Conservation (phyloP, 1,284 basidiomycete genomes). For the Cryptococcus sp. region DNA sequence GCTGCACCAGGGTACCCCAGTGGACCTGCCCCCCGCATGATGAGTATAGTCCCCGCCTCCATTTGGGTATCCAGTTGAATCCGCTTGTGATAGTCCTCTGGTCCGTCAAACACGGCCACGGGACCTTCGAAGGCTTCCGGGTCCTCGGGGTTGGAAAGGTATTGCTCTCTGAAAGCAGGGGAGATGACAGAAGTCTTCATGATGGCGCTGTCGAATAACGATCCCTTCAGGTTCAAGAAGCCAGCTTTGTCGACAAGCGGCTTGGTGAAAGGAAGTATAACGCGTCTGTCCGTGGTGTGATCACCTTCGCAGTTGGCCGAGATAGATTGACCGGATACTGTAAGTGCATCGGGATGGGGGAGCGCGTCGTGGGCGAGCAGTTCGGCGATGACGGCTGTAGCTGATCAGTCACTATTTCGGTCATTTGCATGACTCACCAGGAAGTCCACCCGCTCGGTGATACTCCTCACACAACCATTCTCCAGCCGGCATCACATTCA, state of each 20-base stretch:
- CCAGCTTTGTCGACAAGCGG: conserved; percentile 47
- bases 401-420: neutral
- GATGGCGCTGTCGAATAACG: conserved; percentile 52
- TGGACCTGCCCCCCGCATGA: conserved; percentile 52
- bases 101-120: conserved; percentile 52
- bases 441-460: conserved; percentile 50
- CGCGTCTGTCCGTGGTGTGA: conserved; percentile 42
- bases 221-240: conserved; percentile 51
- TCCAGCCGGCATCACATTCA: conserved; percentile 50
- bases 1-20: conserved; percentile 50
- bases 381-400: conserved; percentile 44
- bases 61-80: conserved; percentile 41
- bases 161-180: conserved; percentile 43
- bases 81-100: conserved; percentile 50
- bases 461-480: conserved; percentile 52
- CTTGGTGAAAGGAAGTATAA: conserved; percentile 45
- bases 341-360: conserved; percentile 44
- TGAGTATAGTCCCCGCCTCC: conserved; percentile 40
- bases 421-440: conserved; percentile 27
- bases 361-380: conserved; percentile 39
- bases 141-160: conserved; percentile 48
- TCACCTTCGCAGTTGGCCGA: conserved; percentile 44
- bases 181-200: conserved; percentile 54
- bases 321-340: conserved; percentile 44
- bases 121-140: conserved; percentile 54